Base-by-base conservation (phyloP, 192 early-diverging fungal genomes). In the Backusella morwellensis region DNA sequence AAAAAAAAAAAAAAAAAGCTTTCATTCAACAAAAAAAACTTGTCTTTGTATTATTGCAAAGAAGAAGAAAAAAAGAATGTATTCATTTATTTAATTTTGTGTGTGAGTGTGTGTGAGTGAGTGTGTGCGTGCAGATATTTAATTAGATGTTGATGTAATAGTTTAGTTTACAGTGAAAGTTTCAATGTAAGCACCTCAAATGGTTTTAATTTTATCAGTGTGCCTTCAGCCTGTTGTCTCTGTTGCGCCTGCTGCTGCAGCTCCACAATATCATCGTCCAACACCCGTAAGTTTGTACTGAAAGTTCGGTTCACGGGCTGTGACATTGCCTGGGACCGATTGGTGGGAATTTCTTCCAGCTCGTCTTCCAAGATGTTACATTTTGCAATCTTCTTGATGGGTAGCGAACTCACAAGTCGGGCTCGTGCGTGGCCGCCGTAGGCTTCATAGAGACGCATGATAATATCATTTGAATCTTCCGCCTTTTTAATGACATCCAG, bases 401-500 rank as follows among this genome's bases (percentile, higher is more conserved):
- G 75, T 32, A 93, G 72, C 3, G 77, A 47, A 35, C 92, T 94
- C 77, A 66, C 38, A 5, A 74, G 35, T 38, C 42, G 26, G 34
- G 87, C 88, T 38, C 56, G 82, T 5, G 92, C 93, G 21, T 93
- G 93, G 1, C 97, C 96, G 29, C 98, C 97, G 80, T 91, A 95
- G 1, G 96, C 89, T 84, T 99, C 97, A 77, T 97, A 97, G 32
- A 99, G 74, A 36, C 98, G 86, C 23, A 99, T 72, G 44, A 99
- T 81, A 12, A 99, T 77, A 40, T 86, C 81, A n/a, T 89, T 81
- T 5, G 86, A 70, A 67, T 93, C 89, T 79, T 99, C 97, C 2
- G 98, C 93, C 11, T 86, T 78, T 84, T 99, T 99, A 76, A 99
- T 85, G 0, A 95, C 94, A 75, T 99, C 97, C 63, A 99, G 80